phyloP scores from a whole-genome alignment of 1,284 basidiomycete genomes.

The Cystobasidium sp. region DNA sequence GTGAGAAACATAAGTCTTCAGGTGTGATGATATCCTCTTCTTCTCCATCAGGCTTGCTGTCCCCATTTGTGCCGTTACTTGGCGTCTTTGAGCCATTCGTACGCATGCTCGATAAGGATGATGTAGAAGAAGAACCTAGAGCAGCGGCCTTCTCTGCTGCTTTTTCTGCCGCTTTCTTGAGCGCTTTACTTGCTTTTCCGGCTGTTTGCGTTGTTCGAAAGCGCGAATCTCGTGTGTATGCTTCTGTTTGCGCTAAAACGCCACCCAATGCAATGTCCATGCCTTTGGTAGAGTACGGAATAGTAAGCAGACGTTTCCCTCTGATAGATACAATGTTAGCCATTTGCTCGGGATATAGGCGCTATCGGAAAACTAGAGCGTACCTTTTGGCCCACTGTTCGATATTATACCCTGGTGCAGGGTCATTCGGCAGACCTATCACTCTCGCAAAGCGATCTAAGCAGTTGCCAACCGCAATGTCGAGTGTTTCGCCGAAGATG shows the following conservation, averaged over 20 bases:
- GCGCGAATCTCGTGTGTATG: slow-evolving; percentile 67
- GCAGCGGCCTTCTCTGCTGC: slow-evolving; percentile 30
- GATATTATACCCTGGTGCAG: slow-evolving; percentile 97
- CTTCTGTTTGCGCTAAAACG: slow-evolving; percentile 84
- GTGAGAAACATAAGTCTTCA: slow-evolving; percentile 91
- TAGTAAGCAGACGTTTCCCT: slow-evolving; percentile 68
- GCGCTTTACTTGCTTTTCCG: slow-evolving; percentile 43
- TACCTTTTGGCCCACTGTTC: slow-evolving; percentile 86
- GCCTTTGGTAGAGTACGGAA: slow-evolving; percentile 97
- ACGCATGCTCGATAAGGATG: background rate
- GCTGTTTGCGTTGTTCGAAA: slow-evolving; percentile 49
- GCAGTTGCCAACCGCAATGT: slow-evolving; percentile 98
- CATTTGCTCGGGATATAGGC: background rate
- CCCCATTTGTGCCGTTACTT: slow-evolving; percentile 66
- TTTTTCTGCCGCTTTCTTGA: slow-evolving; percentile 45
- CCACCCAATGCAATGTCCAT: slow-evolving; percentile 98
- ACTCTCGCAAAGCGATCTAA: slow-evolving; percentile 95
- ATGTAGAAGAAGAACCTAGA: slow-evolving; percentile 1
- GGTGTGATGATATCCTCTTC: slow-evolving; percentile 79
- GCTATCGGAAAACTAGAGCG: background rate
- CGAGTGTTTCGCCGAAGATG: slow-evolving; percentile 98
- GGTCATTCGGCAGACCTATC: slow-evolving; percentile 94
- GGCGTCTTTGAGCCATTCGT: slow-evolving; percentile 29
- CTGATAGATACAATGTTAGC: slow-evolving; percentile 49
- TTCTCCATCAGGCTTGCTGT: slow-evolving; percentile 52